Percentiles rank a stretch among this genome's conserved stretches.
phyloP scores from a whole-genome alignment of 768 basidiomycete species.

The Russula foetens region DNA sequence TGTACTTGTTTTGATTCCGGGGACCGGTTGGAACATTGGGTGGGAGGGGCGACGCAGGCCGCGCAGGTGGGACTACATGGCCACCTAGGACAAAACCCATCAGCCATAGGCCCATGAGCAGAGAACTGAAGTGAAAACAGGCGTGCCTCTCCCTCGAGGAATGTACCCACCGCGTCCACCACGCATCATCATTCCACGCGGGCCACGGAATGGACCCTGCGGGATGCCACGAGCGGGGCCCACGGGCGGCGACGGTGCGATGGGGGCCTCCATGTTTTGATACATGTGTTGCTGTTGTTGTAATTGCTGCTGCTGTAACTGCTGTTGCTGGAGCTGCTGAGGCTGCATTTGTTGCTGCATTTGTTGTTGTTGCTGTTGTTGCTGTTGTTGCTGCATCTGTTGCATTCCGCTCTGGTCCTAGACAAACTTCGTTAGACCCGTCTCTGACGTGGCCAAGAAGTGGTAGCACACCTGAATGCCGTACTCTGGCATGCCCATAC shows the following conservation, averaged over 20 bases:
- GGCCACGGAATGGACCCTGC: constrained; percentile 38
- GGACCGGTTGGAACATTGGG: too few species aligned
- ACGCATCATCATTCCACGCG: constrained; percentile 36
- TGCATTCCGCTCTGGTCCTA: constrained; percentile 36
- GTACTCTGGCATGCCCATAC: constrained; percentile 40
- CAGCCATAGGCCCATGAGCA: not conserved
- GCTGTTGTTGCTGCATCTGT: constrained; percentile 12
- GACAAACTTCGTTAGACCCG: not conserved
- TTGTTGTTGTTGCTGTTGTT: constrained; percentile 57
- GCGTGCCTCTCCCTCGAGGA: constrained; percentile 34
- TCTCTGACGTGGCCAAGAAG: not conserved
- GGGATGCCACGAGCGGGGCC: constrained; percentile 16
- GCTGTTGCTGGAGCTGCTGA: constrained; percentile 55
- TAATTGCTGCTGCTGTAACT: constrained; percentile 30
- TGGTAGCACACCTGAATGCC: constrained; percentile 57
- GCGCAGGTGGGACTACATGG: constrained; percentile 46
- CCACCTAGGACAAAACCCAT: not conserved
- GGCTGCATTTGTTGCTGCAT: constrained; percentile 10
- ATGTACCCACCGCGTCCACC: constrained; percentile 35
- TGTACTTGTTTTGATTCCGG: too few species aligned
- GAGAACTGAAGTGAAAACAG: not conserved
- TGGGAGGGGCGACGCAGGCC: too few species aligned
- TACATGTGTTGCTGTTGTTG: constrained; percentile 43
- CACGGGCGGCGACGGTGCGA: constrained; percentile 40
- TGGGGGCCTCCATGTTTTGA: constrained; percentile 48